Evolutionary conservation across 495 filamentous ascomycete genomes (phyloP).

Genomic region (Penicilliopsis zonata): DNA sequence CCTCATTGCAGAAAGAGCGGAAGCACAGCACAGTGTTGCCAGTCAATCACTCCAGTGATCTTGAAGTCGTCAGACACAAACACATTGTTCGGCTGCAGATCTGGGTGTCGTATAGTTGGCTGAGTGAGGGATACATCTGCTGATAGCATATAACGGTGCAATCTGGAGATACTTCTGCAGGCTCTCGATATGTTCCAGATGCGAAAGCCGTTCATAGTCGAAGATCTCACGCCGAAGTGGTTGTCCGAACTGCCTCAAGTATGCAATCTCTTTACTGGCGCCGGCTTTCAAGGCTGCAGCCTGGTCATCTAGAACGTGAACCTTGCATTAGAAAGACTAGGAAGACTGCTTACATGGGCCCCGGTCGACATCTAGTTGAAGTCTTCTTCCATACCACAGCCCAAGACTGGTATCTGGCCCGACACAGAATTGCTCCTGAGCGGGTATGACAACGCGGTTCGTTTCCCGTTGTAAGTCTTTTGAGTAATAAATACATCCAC

Average conservation of each 20-base stretch:
- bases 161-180: slow-evolving; percentile 9
- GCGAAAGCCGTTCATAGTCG: slow-evolving; percentile 7
- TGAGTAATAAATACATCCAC: slow-evolving; percentile 9
- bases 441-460: neutral
- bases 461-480: slow-evolving; percentile 2
- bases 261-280: slow-evolving; percentile 10
- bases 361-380: slow-evolving; percentile 5
- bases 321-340: slow-evolving; percentile 4
- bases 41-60: slow-evolving; percentile 12
- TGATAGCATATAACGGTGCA: too few species aligned
- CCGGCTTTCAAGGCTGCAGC: slow-evolving; percentile 5
- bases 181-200: slow-evolving; percentile 5
- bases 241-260: slow-evolving; percentile 6
- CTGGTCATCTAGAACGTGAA: slow-evolving; percentile 1
- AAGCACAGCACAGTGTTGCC: slow-evolving; percentile 9
- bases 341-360: slow-evolving; percentile 9
- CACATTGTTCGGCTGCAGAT: slow-evolving; percentile 14
- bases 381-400: slow-evolving; percentile 10
- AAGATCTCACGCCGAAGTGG: slow-evolving; percentile 9
- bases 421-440: slow-evolving; percentile 7
- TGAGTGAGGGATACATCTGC: neutral
- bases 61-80: slow-evolving; percentile 6
- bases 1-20: slow-evolving; percentile 10
- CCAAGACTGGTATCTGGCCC: slow-evolving; percentile 9
- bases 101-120: slow-evolving; percentile 10